Base-by-base conservation (phyloP, 495 filamentous ascomycete genomes). In the Trichoderma parareesei region DNA sequence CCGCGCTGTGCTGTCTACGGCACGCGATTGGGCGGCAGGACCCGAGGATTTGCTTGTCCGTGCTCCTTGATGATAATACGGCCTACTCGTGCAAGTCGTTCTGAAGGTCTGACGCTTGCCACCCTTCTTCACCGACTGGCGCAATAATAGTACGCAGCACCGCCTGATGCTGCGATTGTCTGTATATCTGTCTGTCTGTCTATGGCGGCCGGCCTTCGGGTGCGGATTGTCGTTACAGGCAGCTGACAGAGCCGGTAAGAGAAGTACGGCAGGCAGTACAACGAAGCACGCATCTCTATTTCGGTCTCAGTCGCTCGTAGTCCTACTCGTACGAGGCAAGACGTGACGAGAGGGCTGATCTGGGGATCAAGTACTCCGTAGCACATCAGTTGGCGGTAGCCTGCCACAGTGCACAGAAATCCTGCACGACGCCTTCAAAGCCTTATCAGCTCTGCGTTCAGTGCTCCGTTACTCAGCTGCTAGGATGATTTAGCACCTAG, bases 401-500 rank as follows among this genome's bases (percentile, higher is more conserved):
- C 40, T 49, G 7, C 16, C n/a, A 27, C n/a, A 18, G 2, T 18
- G 46, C 20, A 55, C 5, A 55, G n/a, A 55, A 55, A 27, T 2
- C 27, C 48, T 55, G 48, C 48, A 55, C 18, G 27, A 57, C 37
- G 53, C 53, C 27, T 57, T n/a, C 53, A 57, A 35, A 27, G 53
- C 37, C 27, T 37, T 57, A 18, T 18, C 18, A 49, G 46, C 18
- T 8, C 7, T 20, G 46, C 8, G 16, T 18, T 18, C 46, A 49
- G 20, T 49, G 46, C 16, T 18, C 9, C 46, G 16, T n/a, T 20
- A 27, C 16, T 20, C 46, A 49, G 46, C 46, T 49, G 20, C 16
- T 18, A 48, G 20, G 46, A 8, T 27, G 46, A n/a, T n/a, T n/a
- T n/a, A n/a, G n/a, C n/a, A n/a, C n/a, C 46, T n/a, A 49, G 20